These are phyloP conservation scores for Boletus vinaceobasis DNA, from an alignment of 768 basidiomycete genomes.

Conservation along the genomic window DNA sequence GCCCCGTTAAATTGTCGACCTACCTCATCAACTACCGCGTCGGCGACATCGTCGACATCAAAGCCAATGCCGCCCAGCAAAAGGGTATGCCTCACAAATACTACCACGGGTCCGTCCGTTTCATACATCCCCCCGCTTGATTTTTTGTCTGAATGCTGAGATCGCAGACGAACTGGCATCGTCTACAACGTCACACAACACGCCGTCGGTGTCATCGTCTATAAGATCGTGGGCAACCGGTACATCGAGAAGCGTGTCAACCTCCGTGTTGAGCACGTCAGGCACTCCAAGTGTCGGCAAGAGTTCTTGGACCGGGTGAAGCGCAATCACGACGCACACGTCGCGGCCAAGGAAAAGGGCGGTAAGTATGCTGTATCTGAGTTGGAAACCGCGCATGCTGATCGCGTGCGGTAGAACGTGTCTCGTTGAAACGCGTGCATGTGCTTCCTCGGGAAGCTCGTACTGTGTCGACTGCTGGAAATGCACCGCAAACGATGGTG, in stretches of 20 bases:
- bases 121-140: neutral
- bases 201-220: slow-evolving; percentile 93
- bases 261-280: slow-evolving; percentile 93
- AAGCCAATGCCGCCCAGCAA: slow-evolving; percentile 98
- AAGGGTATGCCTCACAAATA: slow-evolving; percentile 99
- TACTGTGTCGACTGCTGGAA: slow-evolving; percentile 67
- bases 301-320: slow-evolving; percentile 97
- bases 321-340: slow-evolving; percentile 80
- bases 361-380: slow-evolving; percentile 43
- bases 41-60: slow-evolving; percentile 99
- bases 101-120: slow-evolving; percentile 82
- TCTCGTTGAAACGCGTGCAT: slow-evolving; percentile 84
- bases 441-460: slow-evolving; percentile 75
- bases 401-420: slow-evolving; percentile 50
- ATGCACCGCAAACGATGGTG: slow-evolving; percentile 88
- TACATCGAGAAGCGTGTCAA: slow-evolving; percentile 99
- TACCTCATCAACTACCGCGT: slow-evolving; percentile 91
- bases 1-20: slow-evolving; percentile 85
- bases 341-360: slow-evolving; percentile 85
- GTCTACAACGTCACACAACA: slow-evolving; percentile 97
- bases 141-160: neutral
- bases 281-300: slow-evolving; percentile 95
- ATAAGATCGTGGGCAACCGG: slow-evolving; percentile 98
- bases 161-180: slow-evolving; percentile 87
- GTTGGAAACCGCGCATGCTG: neutral